Evolutionary conservation across 2,329 filamentous ascomycete genomes (phyloP).

Genomic region (Colletotrichum sp.): DNA sequence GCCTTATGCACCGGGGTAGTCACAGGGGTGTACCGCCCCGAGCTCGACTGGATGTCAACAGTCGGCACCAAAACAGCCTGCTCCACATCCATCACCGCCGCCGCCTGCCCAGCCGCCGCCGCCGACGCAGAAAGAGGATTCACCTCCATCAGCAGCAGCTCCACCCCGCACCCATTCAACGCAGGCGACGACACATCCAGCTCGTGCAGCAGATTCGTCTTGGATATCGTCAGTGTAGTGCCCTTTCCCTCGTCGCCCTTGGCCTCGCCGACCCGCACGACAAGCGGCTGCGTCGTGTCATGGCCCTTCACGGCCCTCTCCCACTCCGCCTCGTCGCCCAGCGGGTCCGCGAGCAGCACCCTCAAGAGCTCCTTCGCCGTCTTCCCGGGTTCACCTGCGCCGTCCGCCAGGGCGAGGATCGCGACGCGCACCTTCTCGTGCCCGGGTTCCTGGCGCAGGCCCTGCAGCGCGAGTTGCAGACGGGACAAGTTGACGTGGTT

Average conservation of each 20-base stretch:
- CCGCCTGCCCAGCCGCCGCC: slow-evolving; percentile 40
- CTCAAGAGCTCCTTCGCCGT: slow-evolving; percentile 71
- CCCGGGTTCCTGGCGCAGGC: slow-evolving; percentile 61
- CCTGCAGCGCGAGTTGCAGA: slow-evolving; percentile 73
- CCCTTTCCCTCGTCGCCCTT: neutral
- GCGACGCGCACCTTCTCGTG: slow-evolving; percentile 64
- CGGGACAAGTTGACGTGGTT: slow-evolving; percentile 71
- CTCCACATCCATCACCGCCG: slow-evolving; percentile 45
- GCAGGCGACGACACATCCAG: slow-evolving; percentile 67
- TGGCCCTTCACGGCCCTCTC: slow-evolving; percentile 64
- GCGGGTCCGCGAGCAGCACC: slow-evolving; percentile 73
- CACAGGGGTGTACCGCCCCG: slow-evolving; percentile 69
- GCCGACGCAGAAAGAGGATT: slow-evolving; percentile 47
- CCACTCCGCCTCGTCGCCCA: slow-evolving; percentile 68
- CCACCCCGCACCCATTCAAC: slow-evolving; percentile 66
- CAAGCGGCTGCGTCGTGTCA: slow-evolving; percentile 59
- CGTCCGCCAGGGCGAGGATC: slow-evolving; percentile 53
- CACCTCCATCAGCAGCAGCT: slow-evolving; percentile 64
- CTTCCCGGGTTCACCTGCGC: slow-evolving; percentile 36
- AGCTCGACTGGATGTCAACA: slow-evolving; percentile 72
- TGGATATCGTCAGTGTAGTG: slow-evolving; percentile 22
- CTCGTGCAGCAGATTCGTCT: slow-evolving; percentile 53
- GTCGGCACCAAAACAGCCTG: slow-evolving; percentile 78
- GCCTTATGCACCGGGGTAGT: slow-evolving; percentile 85
- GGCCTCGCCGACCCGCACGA: slow-evolving; percentile 53